Percentiles rank a stretch among this genome's conserved stretches.
Conservation (phyloP, 768 basidiomycete genomes). For the Tulasnella calospora region DNA sequence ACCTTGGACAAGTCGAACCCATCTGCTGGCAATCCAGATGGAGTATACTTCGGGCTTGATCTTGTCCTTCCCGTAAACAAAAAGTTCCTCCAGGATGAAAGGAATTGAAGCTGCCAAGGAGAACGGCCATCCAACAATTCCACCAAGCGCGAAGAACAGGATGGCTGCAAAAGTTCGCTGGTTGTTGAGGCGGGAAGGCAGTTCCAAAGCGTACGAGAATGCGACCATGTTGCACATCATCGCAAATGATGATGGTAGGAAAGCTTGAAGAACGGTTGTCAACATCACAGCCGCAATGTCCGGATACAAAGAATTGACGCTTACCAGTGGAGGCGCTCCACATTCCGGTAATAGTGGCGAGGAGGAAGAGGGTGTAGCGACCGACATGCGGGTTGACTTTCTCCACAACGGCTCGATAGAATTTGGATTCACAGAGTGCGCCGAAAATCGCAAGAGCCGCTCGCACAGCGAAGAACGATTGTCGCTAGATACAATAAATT, state of each 20-base stretch:
- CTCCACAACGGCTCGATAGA: conserved; percentile 76
- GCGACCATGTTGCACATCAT: conserved; percentile 86
- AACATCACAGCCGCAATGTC: not conserved
- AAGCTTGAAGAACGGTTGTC: conserved; percentile 48
- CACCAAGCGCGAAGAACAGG: conserved; percentile 69
- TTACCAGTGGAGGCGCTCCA: conserved; percentile 84
- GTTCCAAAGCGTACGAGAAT: conserved; percentile 59
- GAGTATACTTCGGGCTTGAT: conserved; percentile 45
- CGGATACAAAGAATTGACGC: conserved; percentile 29
- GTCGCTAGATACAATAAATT: conserved; percentile 49
- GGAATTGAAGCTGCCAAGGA: conserved; percentile 81
- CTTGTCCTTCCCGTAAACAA: conserved; percentile 65
- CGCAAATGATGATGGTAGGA: conserved; percentile 91
- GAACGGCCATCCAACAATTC: conserved; percentile 95
- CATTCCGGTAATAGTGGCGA: conserved; percentile 86
- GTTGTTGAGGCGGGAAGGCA: conserved; percentile 50
- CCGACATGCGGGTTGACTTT: conserved; percentile 85
- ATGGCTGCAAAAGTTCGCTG: conserved; percentile 62
- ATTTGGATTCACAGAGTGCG: conserved; percentile 68
- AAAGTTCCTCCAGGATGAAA: conserved; percentile 85
- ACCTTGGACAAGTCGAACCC: conserved; percentile 51
- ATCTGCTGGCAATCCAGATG: conserved; percentile 60
- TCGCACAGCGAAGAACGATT: conserved; percentile 83
- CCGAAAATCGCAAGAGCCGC: conserved; percentile 70
- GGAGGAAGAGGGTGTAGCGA: conserved; percentile 86